Evolutionary conservation across 139 green algal genomes (phyloP).

Genomic region (Volvox africanus): DNA sequence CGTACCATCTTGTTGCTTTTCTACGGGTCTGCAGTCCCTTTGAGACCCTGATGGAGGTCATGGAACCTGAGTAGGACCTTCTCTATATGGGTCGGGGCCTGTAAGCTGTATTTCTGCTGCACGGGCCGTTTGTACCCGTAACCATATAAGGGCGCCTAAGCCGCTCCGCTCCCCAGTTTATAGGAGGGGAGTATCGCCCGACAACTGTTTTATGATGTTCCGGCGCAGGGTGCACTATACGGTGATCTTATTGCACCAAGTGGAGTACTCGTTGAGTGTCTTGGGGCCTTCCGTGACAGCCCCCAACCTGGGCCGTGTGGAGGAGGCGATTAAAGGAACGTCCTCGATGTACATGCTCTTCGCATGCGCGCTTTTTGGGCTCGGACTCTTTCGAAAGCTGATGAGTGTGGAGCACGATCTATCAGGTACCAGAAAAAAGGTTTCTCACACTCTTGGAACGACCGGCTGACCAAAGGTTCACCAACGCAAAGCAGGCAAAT

Average conservation of each 20-base stretch:
- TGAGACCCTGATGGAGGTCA: no score
- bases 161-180: no score
- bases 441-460: not conserved
- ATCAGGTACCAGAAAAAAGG: not conserved
- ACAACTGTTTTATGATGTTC: no score
- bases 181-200: no score
- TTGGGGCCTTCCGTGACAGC: slow-evolving; percentile 4
- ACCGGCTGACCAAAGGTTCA: no score
- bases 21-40: no score
- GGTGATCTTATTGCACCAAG: not conserved
- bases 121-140: no score
- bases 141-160: no score
- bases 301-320: not conserved
- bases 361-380: not conserved
- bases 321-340: not conserved
- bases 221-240: slow-evolving; percentile 34
- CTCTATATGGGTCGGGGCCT: no score
- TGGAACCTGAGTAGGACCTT: no score
- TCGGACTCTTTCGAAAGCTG: slow-evolving; percentile 21
- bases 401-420: not conserved
- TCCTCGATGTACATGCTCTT: slow-evolving; percentile 33
- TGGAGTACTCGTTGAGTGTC: not conserved
- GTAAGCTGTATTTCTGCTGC: no score
- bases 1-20: not conserved
- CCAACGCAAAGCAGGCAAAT: no score